Conservation (phyloP, 2,329 filamentous ascomycete species). For the Elsinoe perseae region DNA sequence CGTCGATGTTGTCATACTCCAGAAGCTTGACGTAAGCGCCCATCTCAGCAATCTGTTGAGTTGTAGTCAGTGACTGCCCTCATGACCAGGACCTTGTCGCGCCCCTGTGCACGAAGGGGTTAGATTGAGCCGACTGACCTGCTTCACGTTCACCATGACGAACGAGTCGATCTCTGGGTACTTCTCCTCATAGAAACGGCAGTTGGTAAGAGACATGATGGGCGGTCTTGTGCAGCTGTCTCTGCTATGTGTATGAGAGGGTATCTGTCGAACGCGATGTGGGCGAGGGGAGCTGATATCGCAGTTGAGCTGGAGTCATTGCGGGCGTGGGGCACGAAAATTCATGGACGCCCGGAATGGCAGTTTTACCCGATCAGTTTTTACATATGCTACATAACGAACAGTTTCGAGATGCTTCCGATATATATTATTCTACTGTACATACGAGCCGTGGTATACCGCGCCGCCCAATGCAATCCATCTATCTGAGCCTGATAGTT, state of each 20-base stretch:
- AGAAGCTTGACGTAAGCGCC: constrained; percentile 98
- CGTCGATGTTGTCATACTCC: constrained; percentile 99
- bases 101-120: constrained; percentile 10
- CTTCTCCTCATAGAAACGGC: constrained; percentile 96
- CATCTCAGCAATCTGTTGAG: constrained; percentile 87
- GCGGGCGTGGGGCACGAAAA: constrained; percentile 1
- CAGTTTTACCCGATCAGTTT: constrained; percentile 9
- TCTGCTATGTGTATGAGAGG: background rate
- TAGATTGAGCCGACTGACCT: constrained; percentile 50
- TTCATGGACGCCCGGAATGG: background rate
- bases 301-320: constrained; percentile 2
- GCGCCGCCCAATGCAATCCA: background rate
- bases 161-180: constrained; percentile 98
- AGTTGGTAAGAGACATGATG: constrained; percentile 61
- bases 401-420: too few relatives aligned
- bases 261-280: background rate
- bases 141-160: constrained; percentile 99
- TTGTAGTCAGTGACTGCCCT: background rate
- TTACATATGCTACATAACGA: background rate
- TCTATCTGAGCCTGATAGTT: background rate
- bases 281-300: background rate
- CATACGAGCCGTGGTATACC: background rate
- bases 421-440: background rate
- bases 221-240: constrained; percentile 9
- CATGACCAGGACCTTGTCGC: too few relatives aligned